These are phyloP conservation scores for Melastoma candidum DNA, from an alignment of 441 rosid species.

Conservation along the genomic window DNA sequence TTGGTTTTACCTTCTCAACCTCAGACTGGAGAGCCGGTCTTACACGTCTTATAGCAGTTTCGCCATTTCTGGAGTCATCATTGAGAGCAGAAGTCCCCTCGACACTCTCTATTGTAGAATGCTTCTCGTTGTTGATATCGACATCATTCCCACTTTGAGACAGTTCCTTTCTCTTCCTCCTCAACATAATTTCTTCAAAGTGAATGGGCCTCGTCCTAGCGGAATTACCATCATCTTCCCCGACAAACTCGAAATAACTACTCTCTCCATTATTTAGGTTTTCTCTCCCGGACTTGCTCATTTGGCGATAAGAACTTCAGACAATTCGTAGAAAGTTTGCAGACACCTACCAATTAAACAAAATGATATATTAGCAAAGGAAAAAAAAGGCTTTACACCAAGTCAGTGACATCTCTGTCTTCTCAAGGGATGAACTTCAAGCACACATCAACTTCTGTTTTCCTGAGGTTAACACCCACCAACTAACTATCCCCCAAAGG, in stretches of 20 bases:
- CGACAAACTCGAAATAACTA: constrained; percentile 15
- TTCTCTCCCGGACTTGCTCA: constrained; percentile 42
- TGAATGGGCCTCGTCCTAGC: constrained; percentile 91
- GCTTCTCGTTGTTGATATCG: constrained; percentile 18
- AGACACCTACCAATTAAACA: not conserved
- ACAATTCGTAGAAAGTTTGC: too few species aligned
- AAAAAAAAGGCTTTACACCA: too few species aligned
- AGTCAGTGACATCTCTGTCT: too few species aligned
- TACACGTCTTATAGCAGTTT: too few species aligned
- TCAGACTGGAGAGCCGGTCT: constrained; percentile 9
- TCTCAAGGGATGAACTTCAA: too few species aligned
- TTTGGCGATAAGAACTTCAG: constrained; percentile 13
- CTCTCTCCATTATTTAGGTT: constrained; percentile 33
- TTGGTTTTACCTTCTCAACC: constrained; percentile 18
- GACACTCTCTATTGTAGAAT: constrained; percentile 14
- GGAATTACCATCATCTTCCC: constrained; percentile 44
- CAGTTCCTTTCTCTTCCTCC: constrained; percentile 46
- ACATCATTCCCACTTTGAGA: constrained; percentile 29
- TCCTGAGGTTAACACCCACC: too few species aligned
- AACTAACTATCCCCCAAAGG: too few species aligned
- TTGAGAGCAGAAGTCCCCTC: constrained; percentile 24
- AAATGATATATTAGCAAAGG: too few species aligned
- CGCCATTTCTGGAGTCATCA: constrained; percentile 1
- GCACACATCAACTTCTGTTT: too few species aligned
- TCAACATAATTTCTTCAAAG: constrained; percentile 67